phyloP scores from a whole-genome alignment of 2,329 filamentous ascomycete species.

The Fusarium redolens region DNA sequence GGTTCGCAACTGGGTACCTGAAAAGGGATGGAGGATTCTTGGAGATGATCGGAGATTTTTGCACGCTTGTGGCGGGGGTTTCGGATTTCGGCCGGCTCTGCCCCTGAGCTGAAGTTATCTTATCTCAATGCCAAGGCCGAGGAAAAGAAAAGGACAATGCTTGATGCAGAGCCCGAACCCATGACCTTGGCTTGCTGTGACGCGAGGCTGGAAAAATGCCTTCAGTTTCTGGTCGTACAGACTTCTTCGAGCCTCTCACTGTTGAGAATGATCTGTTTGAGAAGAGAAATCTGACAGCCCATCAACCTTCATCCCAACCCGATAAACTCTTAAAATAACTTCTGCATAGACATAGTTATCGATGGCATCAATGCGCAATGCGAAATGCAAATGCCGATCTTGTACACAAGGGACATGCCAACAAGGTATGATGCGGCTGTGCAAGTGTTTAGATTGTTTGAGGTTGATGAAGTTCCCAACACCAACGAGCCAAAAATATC shows the following conservation, averaged over 20 bases:
- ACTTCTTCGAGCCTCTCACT: not conserved
- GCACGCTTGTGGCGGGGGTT: not conserved
- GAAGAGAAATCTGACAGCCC: not conserved
- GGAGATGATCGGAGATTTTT: slow-evolving; percentile 15
- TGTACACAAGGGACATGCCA: not conserved
- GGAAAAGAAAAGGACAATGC: not conserved
- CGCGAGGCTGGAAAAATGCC: not conserved
- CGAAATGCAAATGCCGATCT: not conserved
- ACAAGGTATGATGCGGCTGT: not conserved
- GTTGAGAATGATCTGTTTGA: not conserved
- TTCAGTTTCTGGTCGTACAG: no score
- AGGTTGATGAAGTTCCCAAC: not conserved
- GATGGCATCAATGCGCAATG: not conserved
- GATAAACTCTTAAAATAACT: not conserved
- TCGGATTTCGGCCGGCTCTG: not conserved
- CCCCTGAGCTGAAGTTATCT: slow-evolving; percentile 5
- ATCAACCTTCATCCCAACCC: not conserved
- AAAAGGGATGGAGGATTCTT: slow-evolving; percentile 13
- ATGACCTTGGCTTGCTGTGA: not conserved
- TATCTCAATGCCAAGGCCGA: not conserved
- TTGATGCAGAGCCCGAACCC: not conserved
- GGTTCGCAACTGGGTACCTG: not conserved
- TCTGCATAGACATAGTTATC: not conserved
- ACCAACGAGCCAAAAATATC: not conserved
- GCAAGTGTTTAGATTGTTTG: not conserved